Conservation (phyloP, 2,329 filamentous ascomycete species). For the Mycosphaerella sp. region DNA sequence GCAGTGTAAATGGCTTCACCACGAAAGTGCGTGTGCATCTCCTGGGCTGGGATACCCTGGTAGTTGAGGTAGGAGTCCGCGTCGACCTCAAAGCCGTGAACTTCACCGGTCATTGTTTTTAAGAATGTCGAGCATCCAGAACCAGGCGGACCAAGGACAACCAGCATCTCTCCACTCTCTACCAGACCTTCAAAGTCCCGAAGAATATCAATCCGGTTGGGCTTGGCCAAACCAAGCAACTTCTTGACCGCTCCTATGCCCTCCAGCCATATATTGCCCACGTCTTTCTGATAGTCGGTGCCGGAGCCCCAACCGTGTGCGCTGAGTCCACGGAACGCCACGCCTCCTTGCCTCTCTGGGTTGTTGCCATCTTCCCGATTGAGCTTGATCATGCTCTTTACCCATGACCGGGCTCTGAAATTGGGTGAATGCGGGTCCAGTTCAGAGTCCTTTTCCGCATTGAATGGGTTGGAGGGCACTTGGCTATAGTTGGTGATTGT, state of each 20-base stretch:
- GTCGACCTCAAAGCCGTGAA: conserved; percentile 69
- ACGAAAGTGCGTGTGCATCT: conserved; percentile 72
- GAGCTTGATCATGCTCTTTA: conserved; percentile 45
- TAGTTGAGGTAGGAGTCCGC: conserved; percentile 71
- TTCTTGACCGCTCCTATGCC: conserved; percentile 35
- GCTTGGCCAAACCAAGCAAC: conserved; percentile 27
- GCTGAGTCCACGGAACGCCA: conserved; percentile 43
- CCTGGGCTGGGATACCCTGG: conserved; percentile 63
- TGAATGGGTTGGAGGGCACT: conserved; percentile 36
- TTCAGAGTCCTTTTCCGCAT: conserved; percentile 37
- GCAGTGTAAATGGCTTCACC: conserved; percentile 84
- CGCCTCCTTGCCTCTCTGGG: conserved; percentile 41
- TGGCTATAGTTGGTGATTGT: conserved; percentile 36
- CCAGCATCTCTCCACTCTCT: conserved; percentile 65
- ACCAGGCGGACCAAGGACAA: conserved; percentile 64
- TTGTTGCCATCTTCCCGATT: conserved; percentile 39
- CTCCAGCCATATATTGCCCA: conserved; percentile 43
- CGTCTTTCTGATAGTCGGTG: conserved; percentile 48
- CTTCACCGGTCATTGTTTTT: conserved; percentile 78
- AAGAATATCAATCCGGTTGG: conserved; percentile 52
- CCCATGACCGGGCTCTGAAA: conserved; percentile 46
- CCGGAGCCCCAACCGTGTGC: conserved; percentile 45
- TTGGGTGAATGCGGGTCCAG: conserved; percentile 43
- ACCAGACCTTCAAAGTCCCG: conserved; percentile 62
- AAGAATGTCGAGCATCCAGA: conserved; percentile 74